These are phyloP conservation scores for Solanum appendiculatum DNA, from an alignment of 257 asterid species.

Conservation along the genomic window DNA sequence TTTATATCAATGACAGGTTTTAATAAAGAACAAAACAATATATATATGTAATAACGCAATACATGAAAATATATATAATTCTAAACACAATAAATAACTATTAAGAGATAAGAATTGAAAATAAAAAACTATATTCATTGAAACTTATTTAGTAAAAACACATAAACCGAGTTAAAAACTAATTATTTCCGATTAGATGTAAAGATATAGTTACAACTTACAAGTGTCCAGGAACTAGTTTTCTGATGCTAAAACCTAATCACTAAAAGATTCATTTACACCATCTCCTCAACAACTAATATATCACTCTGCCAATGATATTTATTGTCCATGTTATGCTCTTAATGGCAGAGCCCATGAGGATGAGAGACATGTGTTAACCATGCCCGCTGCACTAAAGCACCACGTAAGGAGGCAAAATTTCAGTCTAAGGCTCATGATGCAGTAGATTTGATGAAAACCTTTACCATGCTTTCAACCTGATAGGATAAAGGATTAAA, in stretches of 20 bases:
- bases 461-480: neutral
- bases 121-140: neutral
- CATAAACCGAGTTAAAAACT: neutral
- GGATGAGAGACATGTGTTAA: neutral
- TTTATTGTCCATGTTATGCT: neutral
- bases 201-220: neutral
- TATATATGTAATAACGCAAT: neutral
- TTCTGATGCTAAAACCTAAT: neutral
- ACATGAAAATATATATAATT: neutral
- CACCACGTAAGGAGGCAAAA: neutral
- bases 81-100: neutral
- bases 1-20: neutral
- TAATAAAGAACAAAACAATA: neutral
- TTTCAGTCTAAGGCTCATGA: neutral
- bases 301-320: neutral
- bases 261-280: neutral
- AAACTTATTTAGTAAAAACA: neutral
- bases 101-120: neutral
- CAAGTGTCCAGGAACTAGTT: neutral
- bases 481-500: neutral
- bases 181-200: neutral
- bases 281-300: neutral
- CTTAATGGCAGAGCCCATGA: neutral
- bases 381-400: neutral
- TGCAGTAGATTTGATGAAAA: neutral